A percentile compares a stretch with the other conserved stretches of the same genome.
Conservation (phyloP, 768 basidiomycete genomes). For the Tubosaeta brunneosetosa region DNA sequence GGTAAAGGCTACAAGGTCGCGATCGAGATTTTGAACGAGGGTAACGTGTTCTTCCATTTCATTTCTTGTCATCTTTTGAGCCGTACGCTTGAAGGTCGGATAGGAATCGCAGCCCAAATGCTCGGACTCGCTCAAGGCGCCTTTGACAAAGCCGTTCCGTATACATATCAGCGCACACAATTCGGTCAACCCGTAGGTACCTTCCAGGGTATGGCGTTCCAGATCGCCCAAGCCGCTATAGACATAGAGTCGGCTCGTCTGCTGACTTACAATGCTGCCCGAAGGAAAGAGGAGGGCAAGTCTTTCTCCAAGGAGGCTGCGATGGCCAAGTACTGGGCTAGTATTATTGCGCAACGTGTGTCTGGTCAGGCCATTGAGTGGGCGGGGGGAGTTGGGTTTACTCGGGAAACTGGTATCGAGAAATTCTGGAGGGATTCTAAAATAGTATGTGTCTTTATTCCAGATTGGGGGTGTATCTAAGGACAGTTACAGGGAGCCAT, state of each 20-base stretch:
- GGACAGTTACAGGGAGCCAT: constrained; percentile 63
- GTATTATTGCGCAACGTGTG: constrained; percentile 84
- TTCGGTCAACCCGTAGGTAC: constrained; percentile 92
- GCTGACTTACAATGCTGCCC: constrained; percentile 93
- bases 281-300: constrained; percentile 87
- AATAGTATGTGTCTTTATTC: constrained; percentile 55
- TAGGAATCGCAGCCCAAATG: constrained; percentile 99
- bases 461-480: background rate
- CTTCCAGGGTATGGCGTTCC: constrained; percentile 95
- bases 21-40: constrained; percentile 95
- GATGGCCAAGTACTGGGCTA: constrained; percentile 95
- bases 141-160: constrained; percentile 92
- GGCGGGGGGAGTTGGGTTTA: constrained; percentile 92
- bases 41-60: constrained; percentile 26
- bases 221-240: constrained; percentile 85
- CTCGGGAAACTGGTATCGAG: constrained; percentile 91
- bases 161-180: constrained; percentile 90
- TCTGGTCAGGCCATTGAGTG: constrained; percentile 92
- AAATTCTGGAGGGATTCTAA: constrained; percentile 97
- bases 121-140: constrained; percentile 96
- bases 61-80: background rate
- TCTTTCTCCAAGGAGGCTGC: constrained; percentile 91
- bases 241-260: constrained; percentile 89
- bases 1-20: constrained; percentile 96
- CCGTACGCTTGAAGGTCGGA: constrained; percentile 51